Base-by-base conservation (phyloP, 352 stramenopile species). In the Pilasporangium apinafurcum region DNA sequence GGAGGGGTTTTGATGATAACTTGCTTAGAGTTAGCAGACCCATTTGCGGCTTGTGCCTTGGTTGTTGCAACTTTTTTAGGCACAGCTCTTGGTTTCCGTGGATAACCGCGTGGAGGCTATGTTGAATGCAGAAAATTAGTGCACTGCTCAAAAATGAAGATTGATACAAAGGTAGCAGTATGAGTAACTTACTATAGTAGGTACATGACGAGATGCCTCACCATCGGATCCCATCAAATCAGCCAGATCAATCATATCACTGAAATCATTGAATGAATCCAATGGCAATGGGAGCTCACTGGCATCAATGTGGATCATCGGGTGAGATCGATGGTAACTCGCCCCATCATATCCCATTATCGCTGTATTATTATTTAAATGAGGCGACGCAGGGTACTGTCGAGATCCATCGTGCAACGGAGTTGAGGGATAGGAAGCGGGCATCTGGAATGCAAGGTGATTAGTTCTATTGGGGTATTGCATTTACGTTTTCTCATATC, bases 241-340 rank as follows among this genome's bases (percentile, higher is more conserved):
- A n/a, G 66, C 63, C 1, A 82, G 58, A 35, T 82, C 57, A 37
- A 82, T 77, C 29, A 75, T 69, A 31, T 79, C 69, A 30, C 71
- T 63, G 44, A 79, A 65, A 45, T 82, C 66, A 26, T 66, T 82
- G 17, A 79, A 44, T 22, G 54, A 68, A 43, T 79, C 66, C 14
- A 79, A 51, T 31, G 71, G 60, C 14, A 75, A 44, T 33, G 53
- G 40, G 14, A 53, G 33, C 27, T 76, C 62, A 35, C 37, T 68
- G 13, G 51, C 24, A 25, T 69, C 62, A 8, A 56, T 38, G 3
- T 62, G 48, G 1, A 75, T n/a, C n/a, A n/a, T n/a, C n/a, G n/a
- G n/a, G n/a, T n/a, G n/a, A n/a, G n/a, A n/a, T n/a, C n/a, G n/a
- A n/a, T n/a, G n/a, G n/a, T n/a, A n/a, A n/a, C n/a, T n/a, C n/a